Evolutionary conservation across 2,329 filamentous ascomycete species (phyloP).

Genomic region (Periconia sp.): DNA sequence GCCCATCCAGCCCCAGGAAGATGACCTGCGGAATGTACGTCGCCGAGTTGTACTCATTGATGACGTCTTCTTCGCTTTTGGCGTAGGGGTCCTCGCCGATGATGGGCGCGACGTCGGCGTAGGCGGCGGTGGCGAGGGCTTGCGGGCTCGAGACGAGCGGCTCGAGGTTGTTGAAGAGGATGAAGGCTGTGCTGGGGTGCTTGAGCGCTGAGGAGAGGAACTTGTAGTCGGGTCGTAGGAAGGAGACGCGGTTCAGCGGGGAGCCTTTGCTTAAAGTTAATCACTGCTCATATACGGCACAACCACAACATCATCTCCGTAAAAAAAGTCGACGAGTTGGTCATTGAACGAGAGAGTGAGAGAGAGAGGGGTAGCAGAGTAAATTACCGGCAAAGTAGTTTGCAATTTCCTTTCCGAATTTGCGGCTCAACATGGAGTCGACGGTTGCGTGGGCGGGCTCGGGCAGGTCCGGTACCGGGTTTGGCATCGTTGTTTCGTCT

Average conservation of each 20-base stretch:
- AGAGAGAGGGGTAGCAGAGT: not conserved
- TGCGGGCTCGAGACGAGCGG: conserved; percentile 67
- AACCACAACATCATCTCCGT: too few relatives aligned
- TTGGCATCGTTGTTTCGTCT: conserved; percentile 24
- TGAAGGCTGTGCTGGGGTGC: conserved; percentile 68
- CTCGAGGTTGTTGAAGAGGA: conserved; percentile 77
- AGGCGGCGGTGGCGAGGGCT: conserved; percentile 68
- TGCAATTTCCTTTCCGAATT: conserved; percentile 76
- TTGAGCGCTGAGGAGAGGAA: conserved; percentile 70
- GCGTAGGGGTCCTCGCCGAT: conserved; percentile 73
- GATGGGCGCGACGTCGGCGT: conserved; percentile 68
- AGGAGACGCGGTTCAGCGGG: conserved; percentile 77
- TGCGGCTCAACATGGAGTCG: conserved; percentile 72
- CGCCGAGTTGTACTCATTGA: conserved; percentile 73
- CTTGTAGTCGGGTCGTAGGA: conserved; percentile 69
- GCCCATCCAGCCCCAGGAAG: conserved; percentile 83
- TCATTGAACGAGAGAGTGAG: not conserved
- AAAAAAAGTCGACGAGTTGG: too few relatives aligned
- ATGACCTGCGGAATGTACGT: conserved; percentile 70
- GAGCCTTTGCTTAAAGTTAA: conserved; percentile 52
- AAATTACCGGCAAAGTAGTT: conserved; percentile 73
- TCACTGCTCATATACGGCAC: too few relatives aligned
- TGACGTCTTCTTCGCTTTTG: conserved; percentile 69
- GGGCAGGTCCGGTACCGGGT: conserved; percentile 53
- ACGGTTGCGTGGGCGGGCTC: conserved; percentile 60